phyloP scores from a whole-genome alignment of 192 early-diverging fungal genomes.

The Funneliformis geosporum region DNA sequence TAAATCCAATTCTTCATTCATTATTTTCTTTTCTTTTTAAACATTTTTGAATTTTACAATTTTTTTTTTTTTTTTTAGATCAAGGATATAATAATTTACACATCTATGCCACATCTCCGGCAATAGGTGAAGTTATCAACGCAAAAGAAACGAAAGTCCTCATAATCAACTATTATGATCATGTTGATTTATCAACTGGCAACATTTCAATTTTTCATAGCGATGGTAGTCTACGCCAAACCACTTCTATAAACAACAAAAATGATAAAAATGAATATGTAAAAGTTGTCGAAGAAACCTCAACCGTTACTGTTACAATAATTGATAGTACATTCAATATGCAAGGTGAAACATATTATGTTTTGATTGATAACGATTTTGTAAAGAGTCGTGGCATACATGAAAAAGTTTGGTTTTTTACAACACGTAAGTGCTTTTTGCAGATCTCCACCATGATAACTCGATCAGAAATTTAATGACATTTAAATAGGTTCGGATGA shows the following conservation, averaged over 20 bases:
- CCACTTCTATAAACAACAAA: too few relatives aligned
- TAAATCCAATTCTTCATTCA: neutral
- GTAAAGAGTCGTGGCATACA: constrained; percentile 7
- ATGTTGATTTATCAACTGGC: neutral
- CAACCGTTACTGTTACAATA: neutral
- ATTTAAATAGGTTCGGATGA: neutral
- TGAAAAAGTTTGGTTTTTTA: neutral
- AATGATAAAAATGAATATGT: neutral
- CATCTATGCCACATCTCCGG: neutral
- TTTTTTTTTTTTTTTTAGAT: too few relatives aligned
- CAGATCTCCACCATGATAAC: too few relatives aligned
- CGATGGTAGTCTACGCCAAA: neutral
- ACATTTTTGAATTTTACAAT: too few relatives aligned
- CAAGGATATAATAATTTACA: neutral
- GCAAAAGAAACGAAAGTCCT: neutral
- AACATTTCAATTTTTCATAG: constrained; percentile 12
- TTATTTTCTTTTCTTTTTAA: neutral
- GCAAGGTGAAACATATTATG: neutral
- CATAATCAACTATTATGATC: neutral
- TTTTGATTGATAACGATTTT: constrained; percentile 19
- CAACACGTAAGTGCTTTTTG: neutral
- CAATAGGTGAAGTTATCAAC: neutral
- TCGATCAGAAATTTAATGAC: too few relatives aligned
- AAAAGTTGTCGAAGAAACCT: neutral
- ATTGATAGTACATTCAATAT: constrained; percentile 11